phyloP scores from a whole-genome alignment of 208 protist species.

The Trypanosoma cruzi region DNA sequence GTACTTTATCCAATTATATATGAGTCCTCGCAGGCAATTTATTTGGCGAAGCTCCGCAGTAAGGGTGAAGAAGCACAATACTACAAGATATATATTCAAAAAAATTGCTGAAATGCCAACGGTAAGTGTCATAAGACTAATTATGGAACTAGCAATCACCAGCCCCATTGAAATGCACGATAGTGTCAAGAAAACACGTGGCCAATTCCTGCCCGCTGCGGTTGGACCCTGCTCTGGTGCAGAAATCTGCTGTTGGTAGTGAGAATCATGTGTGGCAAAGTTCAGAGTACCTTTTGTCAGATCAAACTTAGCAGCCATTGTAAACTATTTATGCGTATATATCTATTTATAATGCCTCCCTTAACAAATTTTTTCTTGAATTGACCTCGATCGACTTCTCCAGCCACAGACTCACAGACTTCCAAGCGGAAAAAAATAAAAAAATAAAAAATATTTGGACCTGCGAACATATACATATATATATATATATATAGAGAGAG shows the following conservation, averaged over 20 bases:
- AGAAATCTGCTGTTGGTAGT: constrained; percentile 3
- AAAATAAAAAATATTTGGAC: constrained; percentile 4
- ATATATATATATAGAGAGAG: constrained; percentile 24
- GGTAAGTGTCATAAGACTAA: constrained; percentile 5
- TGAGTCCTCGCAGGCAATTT: constrained; percentile 36
- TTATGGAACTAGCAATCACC: constrained; percentile 10
- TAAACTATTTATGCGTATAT: neutral
- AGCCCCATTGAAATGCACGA: constrained; percentile 21
- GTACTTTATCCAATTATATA: constrained; percentile 71
- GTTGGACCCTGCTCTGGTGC: neutral
- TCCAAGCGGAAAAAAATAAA: constrained; percentile 14
- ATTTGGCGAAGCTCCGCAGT: constrained; percentile 76
- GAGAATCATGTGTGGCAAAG: neutral
- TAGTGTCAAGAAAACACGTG: constrained; percentile 41
- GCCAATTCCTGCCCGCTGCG: constrained; percentile 39
- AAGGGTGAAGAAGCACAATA: constrained; percentile 70
- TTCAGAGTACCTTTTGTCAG: neutral
- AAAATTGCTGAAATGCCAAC: constrained; percentile 14
- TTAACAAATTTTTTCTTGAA: neutral
- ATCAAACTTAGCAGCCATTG: constrained; percentile 3
- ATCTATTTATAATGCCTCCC: neutral
- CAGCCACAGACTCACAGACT: neutral
- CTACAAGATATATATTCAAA: constrained; percentile 53
- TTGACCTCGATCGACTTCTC: neutral
- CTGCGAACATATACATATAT: neutral